Evolutionary conservation across 1,284 basidiomycete genomes (phyloP).

Genomic region (Chiua sp.): DNA sequence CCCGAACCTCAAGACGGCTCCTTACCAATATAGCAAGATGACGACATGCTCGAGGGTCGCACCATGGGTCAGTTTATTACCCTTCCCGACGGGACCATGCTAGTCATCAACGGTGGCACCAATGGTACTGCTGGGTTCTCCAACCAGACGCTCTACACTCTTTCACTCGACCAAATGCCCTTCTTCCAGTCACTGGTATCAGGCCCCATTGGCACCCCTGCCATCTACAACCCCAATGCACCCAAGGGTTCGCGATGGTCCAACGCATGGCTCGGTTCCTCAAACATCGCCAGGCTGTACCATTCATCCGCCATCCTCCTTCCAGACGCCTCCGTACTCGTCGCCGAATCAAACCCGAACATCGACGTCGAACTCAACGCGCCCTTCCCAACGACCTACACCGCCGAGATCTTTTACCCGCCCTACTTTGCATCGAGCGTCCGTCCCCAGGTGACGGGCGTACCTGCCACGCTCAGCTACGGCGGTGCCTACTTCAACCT

Average conservation of each 20-base stretch:
- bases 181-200: constrained; percentile 68
- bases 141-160: constrained; percentile 54
- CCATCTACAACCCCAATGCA: constrained; percentile 77
- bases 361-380: constrained; percentile 77
- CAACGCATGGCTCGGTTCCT: constrained; percentile 62
- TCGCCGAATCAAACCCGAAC: constrained; percentile 95
- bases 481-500: constrained; percentile 84
- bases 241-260: constrained; percentile 76
- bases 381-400: constrained; percentile 85
- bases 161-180: constrained; percentile 56
- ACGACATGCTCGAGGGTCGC: constrained; percentile 76
- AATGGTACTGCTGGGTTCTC: constrained; percentile 83
- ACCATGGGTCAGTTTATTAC: constrained; percentile 90
- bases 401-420: constrained; percentile 89
- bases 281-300: constrained; percentile 80
- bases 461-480: constrained; percentile 80
- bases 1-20: constrained; percentile 78
- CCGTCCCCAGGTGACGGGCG: constrained; percentile 75
- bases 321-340: constrained; percentile 84
- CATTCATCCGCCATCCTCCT: constrained; percentile 91
- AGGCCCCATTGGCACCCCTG: constrained; percentile 70
- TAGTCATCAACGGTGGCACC: constrained; percentile 78
- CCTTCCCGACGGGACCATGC: constrained; percentile 76
- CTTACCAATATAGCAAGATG: constrained; percentile 64
- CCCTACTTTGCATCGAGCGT: constrained; percentile 72